Evolutionary conservation across 2,329 filamentous ascomycete genomes (phyloP), one percentile per base, ranked within the genome.

Genomic region (Akanthomyces lecanii): DNA sequence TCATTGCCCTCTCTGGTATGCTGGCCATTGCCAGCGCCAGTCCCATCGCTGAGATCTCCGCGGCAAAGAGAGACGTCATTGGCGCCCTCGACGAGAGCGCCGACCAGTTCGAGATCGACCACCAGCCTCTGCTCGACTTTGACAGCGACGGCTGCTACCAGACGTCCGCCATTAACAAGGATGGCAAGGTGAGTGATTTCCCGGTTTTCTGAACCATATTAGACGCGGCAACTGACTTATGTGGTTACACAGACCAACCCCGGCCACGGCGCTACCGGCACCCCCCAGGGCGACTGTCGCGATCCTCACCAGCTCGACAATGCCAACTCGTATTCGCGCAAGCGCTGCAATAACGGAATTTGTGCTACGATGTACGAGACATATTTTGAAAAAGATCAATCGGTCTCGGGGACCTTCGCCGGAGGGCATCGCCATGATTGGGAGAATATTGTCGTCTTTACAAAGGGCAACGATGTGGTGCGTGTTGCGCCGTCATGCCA

Each of bases 361-460:
- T 74, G 73, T 33, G 72, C 71, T n/a, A 61, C 69, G 38, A 73
- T 75, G 71, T 69, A 65, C 55, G 68, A 64, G 58, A 76, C 76
- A 71, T 81, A 79, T 66, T 74, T 77, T 60, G 78, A 79, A 54
- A 81, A 81, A 66, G 79, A 81, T 53, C 71, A 75, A 62, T 73
- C 76, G 0, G 74, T 69, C 2, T 51, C 63, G 0, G 76, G 74
- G 0, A 66, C 67, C 38, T 70, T 71, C 12, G 61, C 64, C 0
- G 72, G 76, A 2, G 75, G 75, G 30, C 77, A 79, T 54, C 71
- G 73, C 0, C 75, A 78, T 65, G 77, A 79, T 64, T 79, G 76
- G 77, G 77, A 79, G 66, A 74, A 73, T 64, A 68, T 71, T 10
- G 70, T 78, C 0, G 70, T 79, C 16, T 77, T 74, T 63, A 44